phyloP scores from a whole-genome alignment of 1,284 basidiomycete species.

The Ganoderma lingzhi region DNA sequence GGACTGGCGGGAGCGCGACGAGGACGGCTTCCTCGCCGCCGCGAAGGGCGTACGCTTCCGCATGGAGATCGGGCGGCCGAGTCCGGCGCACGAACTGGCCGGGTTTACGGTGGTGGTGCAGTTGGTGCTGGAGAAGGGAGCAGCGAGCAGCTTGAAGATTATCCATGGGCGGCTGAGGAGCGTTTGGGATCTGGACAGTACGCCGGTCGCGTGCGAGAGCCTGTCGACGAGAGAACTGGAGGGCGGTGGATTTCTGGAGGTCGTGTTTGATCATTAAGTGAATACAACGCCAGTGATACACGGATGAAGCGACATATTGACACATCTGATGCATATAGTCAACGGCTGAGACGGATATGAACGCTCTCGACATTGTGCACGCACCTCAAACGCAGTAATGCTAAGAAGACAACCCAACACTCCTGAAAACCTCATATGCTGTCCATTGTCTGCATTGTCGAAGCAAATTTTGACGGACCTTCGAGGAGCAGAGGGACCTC shows the following conservation, averaged over 20 bases:
- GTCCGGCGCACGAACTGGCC: conserved; percentile 51
- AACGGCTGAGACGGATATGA: background rate
- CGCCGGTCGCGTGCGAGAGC: conserved; percentile 38
- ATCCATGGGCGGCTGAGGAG: conserved; percentile 73
- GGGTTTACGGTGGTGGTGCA: conserved; percentile 66
- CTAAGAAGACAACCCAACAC: background rate
- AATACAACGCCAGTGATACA: background rate
- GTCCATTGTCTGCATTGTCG: conserved; percentile 56
- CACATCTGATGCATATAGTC: conserved; percentile 18
- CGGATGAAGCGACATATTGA: conserved; percentile 14
- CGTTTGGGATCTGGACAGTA: conserved; percentile 74
- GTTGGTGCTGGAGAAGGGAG: conserved; percentile 87
- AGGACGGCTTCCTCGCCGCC: conserved; percentile 58
- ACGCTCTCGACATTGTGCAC: background rate
- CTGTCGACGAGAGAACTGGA: conserved; percentile 41
- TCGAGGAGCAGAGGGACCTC: conserved; percentile 43
- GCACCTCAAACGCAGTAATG: background rate
- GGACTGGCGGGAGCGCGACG: conserved; percentile 55
- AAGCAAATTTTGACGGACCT: conserved; percentile 46
- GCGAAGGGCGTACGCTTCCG: conserved; percentile 80
- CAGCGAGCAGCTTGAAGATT: conserved; percentile 79
- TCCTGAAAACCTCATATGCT: conserved; percentile 33
- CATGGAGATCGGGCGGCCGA: conserved; percentile 70
- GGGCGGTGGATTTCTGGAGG: conserved; percentile 43
- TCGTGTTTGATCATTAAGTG: conserved; percentile 37